phyloP scores from a whole-genome alignment of 1,284 basidiomycete genomes.

The Tylopilus sp. region DNA sequence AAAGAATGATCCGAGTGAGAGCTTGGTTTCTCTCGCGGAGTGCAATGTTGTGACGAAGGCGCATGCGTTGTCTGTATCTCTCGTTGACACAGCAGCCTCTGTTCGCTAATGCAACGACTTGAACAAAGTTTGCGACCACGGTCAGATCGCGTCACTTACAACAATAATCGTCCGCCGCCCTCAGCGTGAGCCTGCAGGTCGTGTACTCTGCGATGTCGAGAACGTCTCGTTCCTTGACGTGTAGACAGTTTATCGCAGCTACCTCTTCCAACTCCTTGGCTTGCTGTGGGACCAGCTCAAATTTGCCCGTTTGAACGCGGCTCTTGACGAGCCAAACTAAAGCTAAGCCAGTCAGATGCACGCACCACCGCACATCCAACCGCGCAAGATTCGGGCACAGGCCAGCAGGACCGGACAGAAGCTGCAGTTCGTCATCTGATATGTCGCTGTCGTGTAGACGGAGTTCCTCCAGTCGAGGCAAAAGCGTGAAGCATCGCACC shows the following conservation, averaged over 20 bases:
- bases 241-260: slow-evolving; percentile 57
- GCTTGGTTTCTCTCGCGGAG: slow-evolving; percentile 14
- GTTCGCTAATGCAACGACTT: slow-evolving; percentile 32
- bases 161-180: slow-evolving; percentile 49
- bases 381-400: slow-evolving; percentile 47
- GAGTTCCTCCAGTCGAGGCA: slow-evolving; percentile 45
- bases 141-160: slow-evolving; percentile 39
- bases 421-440: slow-evolving; percentile 44
- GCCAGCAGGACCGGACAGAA: slow-evolving; percentile 40
- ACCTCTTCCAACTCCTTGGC: slow-evolving; percentile 39
- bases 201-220: slow-evolving; percentile 47
- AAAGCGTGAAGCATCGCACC: slow-evolving; percentile 37
- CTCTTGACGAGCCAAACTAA: slow-evolving; percentile 49
- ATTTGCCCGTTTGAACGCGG: slow-evolving; percentile 24
- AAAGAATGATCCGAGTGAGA: slow-evolving; percentile 25
- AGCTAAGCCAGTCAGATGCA: slow-evolving; percentile 48
- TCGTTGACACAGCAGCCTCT: slow-evolving; percentile 53
- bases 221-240: slow-evolving; percentile 54
- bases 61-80: slow-evolving; percentile 48
- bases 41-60: slow-evolving; percentile 32
- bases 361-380: slow-evolving; percentile 62
- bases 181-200: slow-evolving; percentile 47
- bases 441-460: slow-evolving; percentile 61
- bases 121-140: not conserved
- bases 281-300: not conserved